Percentiles rank a stretch among this genome's conserved stretches.
These are phyloP conservation scores for Fraxinus anomala DNA, from an alignment of 257 asterid species.

Conservation along the genomic window DNA sequence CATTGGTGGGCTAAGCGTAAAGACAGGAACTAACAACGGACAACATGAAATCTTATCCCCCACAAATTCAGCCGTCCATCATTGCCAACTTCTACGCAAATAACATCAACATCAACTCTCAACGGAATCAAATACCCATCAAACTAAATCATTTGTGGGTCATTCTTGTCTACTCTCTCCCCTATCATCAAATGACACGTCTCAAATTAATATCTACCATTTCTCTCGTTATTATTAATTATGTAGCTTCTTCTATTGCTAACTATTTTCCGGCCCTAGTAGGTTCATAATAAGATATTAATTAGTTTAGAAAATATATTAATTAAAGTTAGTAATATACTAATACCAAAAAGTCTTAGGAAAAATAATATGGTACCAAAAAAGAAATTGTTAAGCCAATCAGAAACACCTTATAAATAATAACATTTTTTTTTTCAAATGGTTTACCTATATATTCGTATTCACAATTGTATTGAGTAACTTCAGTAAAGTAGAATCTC, in stretches of 20 bases:
- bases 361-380: too few species aligned
- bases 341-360: too few species aligned
- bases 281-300: conserved; percentile 2
- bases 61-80: conserved; percentile 22
- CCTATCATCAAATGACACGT: neutral
- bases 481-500: too few species aligned
- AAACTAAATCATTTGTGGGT: conserved; percentile 50
- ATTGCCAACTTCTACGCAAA: conserved; percentile 43
- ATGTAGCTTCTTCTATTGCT: neutral
- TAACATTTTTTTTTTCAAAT: too few species aligned
- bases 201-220: neutral
- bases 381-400: too few species aligned
- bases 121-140: conserved; percentile 47
- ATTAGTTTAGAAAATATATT: too few species aligned
- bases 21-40: conserved; percentile 32
- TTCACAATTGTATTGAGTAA: too few species aligned
- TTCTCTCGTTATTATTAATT: neutral
- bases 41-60: conserved; percentile 26
- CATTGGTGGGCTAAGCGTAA: conserved; percentile 46
- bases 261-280: neutral
- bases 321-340: too few species aligned
- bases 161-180: conserved; percentile 5
- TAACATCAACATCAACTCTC: conserved; percentile 35
- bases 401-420: too few species aligned
- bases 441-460: too few species aligned